Evolutionary conservation across 345 rosid genomes (phyloP).

Genomic region (Cardamine resedifolia): DNA sequence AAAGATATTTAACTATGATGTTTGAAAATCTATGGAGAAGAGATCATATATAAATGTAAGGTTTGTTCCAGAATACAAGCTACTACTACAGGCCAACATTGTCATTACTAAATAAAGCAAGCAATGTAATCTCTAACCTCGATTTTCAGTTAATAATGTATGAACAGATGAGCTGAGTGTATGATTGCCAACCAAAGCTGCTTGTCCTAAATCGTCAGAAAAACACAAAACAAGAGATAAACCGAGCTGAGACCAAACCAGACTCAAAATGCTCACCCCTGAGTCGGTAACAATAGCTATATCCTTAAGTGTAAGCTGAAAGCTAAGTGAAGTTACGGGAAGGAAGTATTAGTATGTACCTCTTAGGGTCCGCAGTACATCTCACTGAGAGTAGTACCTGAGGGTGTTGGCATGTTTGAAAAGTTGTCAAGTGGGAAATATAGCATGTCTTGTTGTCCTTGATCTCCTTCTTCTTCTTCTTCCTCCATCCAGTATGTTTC

Average conservation of each 20-base stretch:
- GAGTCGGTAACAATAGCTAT: neutral
- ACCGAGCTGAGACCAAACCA: neutral
- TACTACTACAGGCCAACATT: conserved; percentile 2
- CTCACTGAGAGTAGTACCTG: conserved; percentile 25
- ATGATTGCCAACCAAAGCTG: neutral
- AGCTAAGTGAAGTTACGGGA: neutral
- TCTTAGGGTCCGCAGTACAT: conserved; percentile 35
- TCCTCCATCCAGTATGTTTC: conserved; percentile 62
- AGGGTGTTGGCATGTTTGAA: conserved; percentile 28
- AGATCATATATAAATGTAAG: neutral
- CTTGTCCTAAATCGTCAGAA: conserved; percentile 25
- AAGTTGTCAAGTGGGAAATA: conserved; percentile 21
- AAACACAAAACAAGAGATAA: conserved; percentile 14
- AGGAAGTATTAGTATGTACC: conserved; percentile 18
- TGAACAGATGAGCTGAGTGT: conserved; percentile 8
- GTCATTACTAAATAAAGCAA: neutral
- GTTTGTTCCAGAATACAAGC: conserved; percentile 8
- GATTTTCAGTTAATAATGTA: conserved; percentile 6
- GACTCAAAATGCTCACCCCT: neutral
- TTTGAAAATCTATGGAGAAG: neutral
- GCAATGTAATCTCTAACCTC: conserved; percentile 23
- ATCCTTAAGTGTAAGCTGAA: conserved; percentile 8
- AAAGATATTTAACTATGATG: conserved; percentile 4
- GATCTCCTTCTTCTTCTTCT: conserved; percentile 43
- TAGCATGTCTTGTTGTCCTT: conserved; percentile 34